These are phyloP conservation scores for Mycena metata DNA, from an alignment of 768 basidiomycete species.

Conservation along the genomic window DNA sequence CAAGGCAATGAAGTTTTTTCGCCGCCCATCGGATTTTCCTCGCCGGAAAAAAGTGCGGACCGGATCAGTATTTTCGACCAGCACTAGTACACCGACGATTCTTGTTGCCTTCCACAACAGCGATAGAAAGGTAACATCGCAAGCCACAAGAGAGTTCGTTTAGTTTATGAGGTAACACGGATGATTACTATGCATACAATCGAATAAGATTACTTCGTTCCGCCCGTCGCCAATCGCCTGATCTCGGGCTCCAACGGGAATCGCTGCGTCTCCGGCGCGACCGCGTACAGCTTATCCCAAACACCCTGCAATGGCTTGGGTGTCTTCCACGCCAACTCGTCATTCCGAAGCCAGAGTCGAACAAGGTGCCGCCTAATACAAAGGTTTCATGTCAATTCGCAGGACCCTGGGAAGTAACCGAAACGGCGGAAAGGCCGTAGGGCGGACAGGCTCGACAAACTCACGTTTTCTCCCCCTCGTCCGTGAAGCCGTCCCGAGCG, in stretches of 20 bases:
- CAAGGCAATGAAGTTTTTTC: too few species aligned
- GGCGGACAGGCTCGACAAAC: slow-evolving; percentile 32
- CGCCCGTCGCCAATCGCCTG: slow-evolving; percentile 52
- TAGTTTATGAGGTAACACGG: neutral
- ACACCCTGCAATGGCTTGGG: slow-evolving; percentile 54
- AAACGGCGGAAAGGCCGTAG: too few species aligned
- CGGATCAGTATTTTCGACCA: too few species aligned
- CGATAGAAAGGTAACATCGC: too few species aligned
- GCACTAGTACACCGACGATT: too few species aligned
- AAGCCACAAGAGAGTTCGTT: too few species aligned
- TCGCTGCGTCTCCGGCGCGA: slow-evolving; percentile 56
- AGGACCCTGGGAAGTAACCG: slow-evolving; percentile 1
- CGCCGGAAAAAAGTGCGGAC: too few species aligned
- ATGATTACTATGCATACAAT: slow-evolving; percentile 5
- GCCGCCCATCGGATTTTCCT: too few species aligned
- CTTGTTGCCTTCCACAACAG: too few species aligned
- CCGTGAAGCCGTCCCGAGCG: slow-evolving; percentile 59
- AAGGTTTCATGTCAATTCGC: slow-evolving; percentile 15
- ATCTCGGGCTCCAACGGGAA: slow-evolving; percentile 62
- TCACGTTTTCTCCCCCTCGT: slow-evolving; percentile 58
- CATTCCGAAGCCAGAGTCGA: slow-evolving; percentile 61
- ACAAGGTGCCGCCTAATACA: slow-evolving; percentile 58
- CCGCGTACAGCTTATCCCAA: slow-evolving; percentile 57
- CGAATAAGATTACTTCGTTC: slow-evolving; percentile 41
- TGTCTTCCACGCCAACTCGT: slow-evolving; percentile 60